These are phyloP conservation scores for Candida namnaoensis DNA, from an alignment of 805 yeast species.

Conservation along the genomic window DNA sequence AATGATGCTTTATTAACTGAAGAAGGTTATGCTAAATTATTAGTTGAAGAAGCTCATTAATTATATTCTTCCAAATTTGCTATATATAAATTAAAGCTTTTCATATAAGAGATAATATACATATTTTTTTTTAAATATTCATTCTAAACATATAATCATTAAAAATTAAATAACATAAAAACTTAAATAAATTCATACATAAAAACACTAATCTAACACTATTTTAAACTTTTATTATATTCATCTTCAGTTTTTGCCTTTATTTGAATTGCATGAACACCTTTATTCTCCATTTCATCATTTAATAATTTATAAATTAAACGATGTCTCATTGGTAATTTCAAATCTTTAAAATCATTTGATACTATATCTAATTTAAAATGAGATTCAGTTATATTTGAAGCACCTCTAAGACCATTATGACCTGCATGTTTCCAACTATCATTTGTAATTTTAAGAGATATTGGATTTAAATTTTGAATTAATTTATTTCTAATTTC, in stretches of 20 bases:
- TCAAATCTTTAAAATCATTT: slow-evolving; percentile 54
- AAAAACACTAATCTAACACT: too few species aligned
- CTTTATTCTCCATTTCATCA: slow-evolving; percentile 62
- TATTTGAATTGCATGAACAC: slow-evolving; percentile 85
- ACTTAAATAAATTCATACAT: too few species aligned
- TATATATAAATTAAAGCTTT: too few species aligned
- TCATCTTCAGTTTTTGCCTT: slow-evolving; percentile 71
- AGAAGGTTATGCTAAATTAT: slow-evolving; percentile 46
- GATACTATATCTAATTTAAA: slow-evolving; percentile 70
- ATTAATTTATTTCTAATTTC: slow-evolving; percentile 12
- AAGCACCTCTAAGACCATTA: slow-evolving; percentile 67
- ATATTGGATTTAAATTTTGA: slow-evolving; percentile 27
- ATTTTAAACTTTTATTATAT: slow-evolving; percentile 17
- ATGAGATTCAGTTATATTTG: slow-evolving; percentile 72
- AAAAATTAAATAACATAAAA: too few species aligned
- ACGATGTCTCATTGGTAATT: slow-evolving; percentile 71
- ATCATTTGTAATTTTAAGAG: slow-evolving; percentile 59
- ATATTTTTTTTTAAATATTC: too few species aligned
- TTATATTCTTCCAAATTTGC: too few species aligned
- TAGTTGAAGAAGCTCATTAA: slow-evolving; percentile 40
- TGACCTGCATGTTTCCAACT: slow-evolving; percentile 87
- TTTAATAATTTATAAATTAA: slow-evolving; percentile 58
- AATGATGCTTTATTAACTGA: slow-evolving; percentile 38
- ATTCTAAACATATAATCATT: too few species aligned
- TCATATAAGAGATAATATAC: too few species aligned